Conservation (phyloP, 2,329 filamentous ascomycete species). For the Leptographium flavum region DNA sequence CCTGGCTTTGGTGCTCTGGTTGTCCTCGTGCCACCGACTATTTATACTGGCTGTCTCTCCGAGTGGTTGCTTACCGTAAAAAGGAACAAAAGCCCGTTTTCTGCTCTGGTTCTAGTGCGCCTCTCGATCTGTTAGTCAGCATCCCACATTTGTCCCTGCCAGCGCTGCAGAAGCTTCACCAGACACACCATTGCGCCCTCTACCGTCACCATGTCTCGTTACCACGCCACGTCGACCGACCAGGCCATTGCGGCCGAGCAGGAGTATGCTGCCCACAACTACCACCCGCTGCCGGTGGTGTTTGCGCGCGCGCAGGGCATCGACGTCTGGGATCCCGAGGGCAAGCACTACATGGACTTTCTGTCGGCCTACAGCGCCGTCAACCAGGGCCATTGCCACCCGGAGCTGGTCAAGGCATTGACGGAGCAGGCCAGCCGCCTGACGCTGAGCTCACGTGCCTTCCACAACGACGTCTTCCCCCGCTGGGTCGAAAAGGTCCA, state of each 20-base stretch:
- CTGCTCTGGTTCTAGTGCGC: neutral
- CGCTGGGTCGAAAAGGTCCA: constrained; percentile 89
- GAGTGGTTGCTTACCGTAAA: neutral
- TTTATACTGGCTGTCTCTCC: neutral
- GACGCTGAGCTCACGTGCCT: constrained; percentile 86
- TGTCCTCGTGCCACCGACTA: neutral
- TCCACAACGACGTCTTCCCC: constrained; percentile 97
- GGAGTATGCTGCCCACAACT: constrained; percentile 90
- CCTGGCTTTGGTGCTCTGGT: neutral
- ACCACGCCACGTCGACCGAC: constrained; percentile 66
- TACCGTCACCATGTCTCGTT: constrained; percentile 22
- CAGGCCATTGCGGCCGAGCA: constrained; percentile 70
- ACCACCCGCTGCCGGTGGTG: constrained; percentile 90
- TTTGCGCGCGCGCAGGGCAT: constrained; percentile 75
- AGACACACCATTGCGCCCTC: no score
- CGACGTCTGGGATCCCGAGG: constrained; percentile 94
- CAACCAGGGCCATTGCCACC: constrained; percentile 97
- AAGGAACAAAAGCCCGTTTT: no score
- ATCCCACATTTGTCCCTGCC: no score
- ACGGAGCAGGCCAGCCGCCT: constrained; percentile 78
- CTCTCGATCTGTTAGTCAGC: no score
- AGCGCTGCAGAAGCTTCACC: no score
- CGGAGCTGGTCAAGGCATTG: constrained; percentile 82
- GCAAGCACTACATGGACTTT: constrained; percentile 91
- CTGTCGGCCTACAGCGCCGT: constrained; percentile 95